Base-by-base conservation (phyloP, 805 yeast genomes). In the Clavispora fructus region DNA sequence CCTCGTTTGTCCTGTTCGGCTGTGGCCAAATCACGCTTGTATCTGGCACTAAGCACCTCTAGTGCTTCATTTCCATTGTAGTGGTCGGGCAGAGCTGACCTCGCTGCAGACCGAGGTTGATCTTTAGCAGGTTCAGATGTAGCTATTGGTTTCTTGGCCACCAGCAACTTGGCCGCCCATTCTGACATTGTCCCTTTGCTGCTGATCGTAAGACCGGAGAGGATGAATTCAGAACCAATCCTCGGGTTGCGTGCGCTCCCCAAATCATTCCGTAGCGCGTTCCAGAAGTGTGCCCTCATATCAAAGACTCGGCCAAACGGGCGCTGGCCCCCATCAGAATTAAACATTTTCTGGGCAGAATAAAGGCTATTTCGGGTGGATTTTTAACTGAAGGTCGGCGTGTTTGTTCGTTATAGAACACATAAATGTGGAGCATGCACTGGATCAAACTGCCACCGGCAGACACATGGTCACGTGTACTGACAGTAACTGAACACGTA, bases 1-100 rank as follows among this genome's bases (percentile, higher is more conserved):
- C 58, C 60, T n/a, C 35, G 42, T 40, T 57, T 52, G 51, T 62
- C 62, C 6, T 46, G 40, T 19, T 52, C 55, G 29, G 66, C 60
- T 38, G 49, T 48, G 16, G 54, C 52, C 16, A 60, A 33, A 27
- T 58, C 54, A 7, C 43, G 46, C n/a, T 49, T 42, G 42, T 47
- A 62, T 9, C 53, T 47, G 11, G 51, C 8, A 41, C 46, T 50
- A 16, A 62, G 49, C 44, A 55, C 59, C 8, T 44, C 48, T n/a
- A 62, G 48, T 3, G 60, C 46, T 42, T 61, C 63, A 4, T 42
- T 17, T 13, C 55, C 46, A 42, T 63, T 58, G 51, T 51, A 59
- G 27, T 9, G 37, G 29, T 29, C 40, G 10, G 39, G 40, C 42
- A 40, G 43, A 6, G 40, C 23, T 7, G 52, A 32, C 13, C n/a